phyloP scores from a whole-genome alignment of 2,329 filamentous ascomycete species.

The Polychaeton citri region DNA sequence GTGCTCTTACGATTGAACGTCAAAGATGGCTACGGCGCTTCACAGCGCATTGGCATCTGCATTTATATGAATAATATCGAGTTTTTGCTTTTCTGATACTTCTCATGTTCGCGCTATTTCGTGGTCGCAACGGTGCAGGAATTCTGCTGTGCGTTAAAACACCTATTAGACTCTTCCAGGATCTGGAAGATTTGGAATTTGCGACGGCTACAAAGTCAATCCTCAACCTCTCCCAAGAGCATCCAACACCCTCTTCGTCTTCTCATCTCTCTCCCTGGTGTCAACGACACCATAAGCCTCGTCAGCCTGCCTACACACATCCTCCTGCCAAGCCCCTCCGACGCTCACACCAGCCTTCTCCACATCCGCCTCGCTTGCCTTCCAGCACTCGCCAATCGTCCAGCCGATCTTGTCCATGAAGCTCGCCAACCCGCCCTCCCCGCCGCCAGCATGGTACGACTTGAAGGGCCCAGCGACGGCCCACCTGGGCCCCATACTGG shows the following conservation, averaged over 20 bases:
- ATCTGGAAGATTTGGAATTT: no score
- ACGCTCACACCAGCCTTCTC: conserved; percentile 21
- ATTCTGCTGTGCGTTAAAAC: no score
- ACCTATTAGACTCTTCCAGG: no score
- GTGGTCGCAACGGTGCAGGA: no score
- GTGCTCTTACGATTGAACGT: no score
- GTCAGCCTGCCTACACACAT: conserved; percentile 31
- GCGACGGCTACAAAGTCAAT: no score
- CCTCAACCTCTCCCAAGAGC: conserved; percentile 16
- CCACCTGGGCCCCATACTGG: conserved; percentile 42
- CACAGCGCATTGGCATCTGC: no score
- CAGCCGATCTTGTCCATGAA: conserved; percentile 45
- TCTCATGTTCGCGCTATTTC: no score
- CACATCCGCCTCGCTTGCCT: conserved; percentile 28
- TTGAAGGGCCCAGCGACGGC: conserved; percentile 44
- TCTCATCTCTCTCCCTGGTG: conserved; percentile 26
- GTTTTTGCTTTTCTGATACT: no score
- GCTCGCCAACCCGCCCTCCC: conserved; percentile 36
- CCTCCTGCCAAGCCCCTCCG: conserved; percentile 32
- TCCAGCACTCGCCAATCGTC: conserved; percentile 43
- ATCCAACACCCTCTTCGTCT: conserved; percentile 29
- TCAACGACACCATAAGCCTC: conserved; percentile 35
- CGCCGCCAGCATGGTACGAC: conserved; percentile 46
- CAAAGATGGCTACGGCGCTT: no score
- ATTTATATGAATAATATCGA: no score